Conservation (phyloP, 2,329 filamentous ascomycete species). For the Karstenula rhodostoma region DNA sequence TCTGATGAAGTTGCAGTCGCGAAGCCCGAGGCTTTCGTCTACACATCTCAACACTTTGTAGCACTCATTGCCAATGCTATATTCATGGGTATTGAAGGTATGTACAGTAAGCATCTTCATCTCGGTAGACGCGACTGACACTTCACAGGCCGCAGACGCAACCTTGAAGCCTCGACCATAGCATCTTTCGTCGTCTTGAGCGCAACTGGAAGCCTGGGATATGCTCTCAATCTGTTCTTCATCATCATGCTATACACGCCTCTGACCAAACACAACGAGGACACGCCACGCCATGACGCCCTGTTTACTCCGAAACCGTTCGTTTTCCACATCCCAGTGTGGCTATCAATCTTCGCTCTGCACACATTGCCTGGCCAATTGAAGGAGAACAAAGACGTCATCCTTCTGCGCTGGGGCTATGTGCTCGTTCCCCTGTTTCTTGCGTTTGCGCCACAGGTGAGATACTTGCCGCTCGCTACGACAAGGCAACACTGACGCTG, state of each 20-base stretch:
- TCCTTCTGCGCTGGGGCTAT: constrained; percentile 36
- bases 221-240: constrained; percentile 70
- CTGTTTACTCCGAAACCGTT: constrained; percentile 45
- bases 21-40: constrained; percentile 66
- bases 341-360: constrained; percentile 58
- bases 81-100: constrained; percentile 66
- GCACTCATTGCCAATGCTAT: constrained; percentile 64
- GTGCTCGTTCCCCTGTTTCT: constrained; percentile 43
- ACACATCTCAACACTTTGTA: constrained; percentile 68
- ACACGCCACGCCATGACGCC: constrained; percentile 37
- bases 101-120: neutral
- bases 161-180: constrained; percentile 58
- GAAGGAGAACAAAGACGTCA: constrained; percentile 30
- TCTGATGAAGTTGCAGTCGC: constrained; percentile 64
- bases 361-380: constrained; percentile 47
- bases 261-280: constrained; percentile 52
- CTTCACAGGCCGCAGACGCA: constrained; percentile 58
- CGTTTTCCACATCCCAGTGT: constrained; percentile 52
- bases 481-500: constrained; percentile 18
- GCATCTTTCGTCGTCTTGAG: constrained; percentile 67
- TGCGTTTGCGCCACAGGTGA: constrained; percentile 46
- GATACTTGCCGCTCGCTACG: neutral
- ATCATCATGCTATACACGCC: constrained; percentile 66
- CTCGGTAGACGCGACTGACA: constrained; percentile 11
- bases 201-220: constrained; percentile 67